A percentile compares a stretch with the other conserved stretches of the same genome.
Conservation (phyloP, 2,329 filamentous ascomycete species). For the Fusarium begoniae region DNA sequence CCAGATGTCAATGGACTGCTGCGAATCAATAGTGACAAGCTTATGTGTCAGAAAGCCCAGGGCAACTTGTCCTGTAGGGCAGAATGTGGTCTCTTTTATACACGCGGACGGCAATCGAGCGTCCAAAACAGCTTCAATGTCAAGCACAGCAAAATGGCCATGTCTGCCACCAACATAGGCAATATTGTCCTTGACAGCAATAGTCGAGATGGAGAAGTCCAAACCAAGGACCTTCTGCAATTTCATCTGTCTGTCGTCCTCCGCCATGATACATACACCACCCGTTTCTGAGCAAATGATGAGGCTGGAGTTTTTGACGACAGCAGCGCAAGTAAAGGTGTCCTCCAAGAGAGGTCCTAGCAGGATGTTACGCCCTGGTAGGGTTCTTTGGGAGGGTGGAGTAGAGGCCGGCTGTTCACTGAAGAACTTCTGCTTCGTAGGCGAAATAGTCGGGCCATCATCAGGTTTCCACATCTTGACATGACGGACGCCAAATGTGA, state of each 20-base stretch:
- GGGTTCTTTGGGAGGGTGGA: slow-evolving; percentile 62
- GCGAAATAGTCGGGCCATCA: slow-evolving; percentile 67
- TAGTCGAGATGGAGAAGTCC: slow-evolving; percentile 74
- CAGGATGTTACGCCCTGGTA: slow-evolving; percentile 88
- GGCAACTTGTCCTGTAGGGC: slow-evolving; percentile 64
- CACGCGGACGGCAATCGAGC: slow-evolving; percentile 48
- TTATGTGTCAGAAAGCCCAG: slow-evolving; percentile 74
- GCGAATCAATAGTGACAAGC: slow-evolving; percentile 78
- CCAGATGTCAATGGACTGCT: slow-evolving; percentile 78
- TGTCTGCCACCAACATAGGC: slow-evolving; percentile 76
- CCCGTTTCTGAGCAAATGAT: slow-evolving; percentile 89
- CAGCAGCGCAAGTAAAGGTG: slow-evolving; percentile 81
- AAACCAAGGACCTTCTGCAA: slow-evolving; percentile 72
- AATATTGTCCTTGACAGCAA: slow-evolving; percentile 66
- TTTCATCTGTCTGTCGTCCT: slow-evolving; percentile 75
- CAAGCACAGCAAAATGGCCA: slow-evolving; percentile 65
- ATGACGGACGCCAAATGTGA: slow-evolving; percentile 90
- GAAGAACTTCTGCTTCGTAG: slow-evolving; percentile 68
- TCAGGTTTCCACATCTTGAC: slow-evolving; percentile 93
- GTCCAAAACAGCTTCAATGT: slow-evolving; percentile 59
- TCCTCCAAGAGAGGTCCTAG: slow-evolving; percentile 83
- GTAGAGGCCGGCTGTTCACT: slow-evolving; percentile 51
- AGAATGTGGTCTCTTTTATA: slow-evolving; percentile 51
- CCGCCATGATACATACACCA: slow-evolving; percentile 88
- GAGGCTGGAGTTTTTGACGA: slow-evolving; percentile 74